phyloP scores from a whole-genome alignment of 23 red algal genomes.

The Gracilaria gracilis region DNA sequence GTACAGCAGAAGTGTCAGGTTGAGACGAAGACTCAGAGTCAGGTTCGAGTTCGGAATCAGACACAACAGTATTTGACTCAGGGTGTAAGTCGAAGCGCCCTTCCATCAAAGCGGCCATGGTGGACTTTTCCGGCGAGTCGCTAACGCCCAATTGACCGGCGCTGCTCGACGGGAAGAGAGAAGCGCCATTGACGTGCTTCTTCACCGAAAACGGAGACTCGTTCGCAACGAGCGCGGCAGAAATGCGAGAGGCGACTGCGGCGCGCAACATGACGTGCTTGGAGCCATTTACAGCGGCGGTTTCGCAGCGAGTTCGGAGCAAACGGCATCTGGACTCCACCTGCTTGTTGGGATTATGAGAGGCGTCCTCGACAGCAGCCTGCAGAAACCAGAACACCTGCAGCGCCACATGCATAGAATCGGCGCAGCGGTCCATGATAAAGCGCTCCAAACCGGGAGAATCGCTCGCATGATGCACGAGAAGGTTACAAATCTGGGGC shows the following conservation, averaged over 20 bases:
- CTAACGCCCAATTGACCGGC: constrained; percentile 28
- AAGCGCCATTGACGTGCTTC: neutral
- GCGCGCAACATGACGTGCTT: constrained; percentile 51
- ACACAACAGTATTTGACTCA: neutral
- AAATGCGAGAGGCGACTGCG: constrained; percentile 49
- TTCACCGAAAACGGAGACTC: constrained; percentile 56
- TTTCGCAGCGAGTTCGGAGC: constrained; percentile 93
- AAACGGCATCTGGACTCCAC: constrained; percentile 47
- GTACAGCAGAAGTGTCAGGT: neutral
- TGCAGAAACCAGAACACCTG: constrained; percentile 99
- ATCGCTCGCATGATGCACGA: constrained; percentile 89
- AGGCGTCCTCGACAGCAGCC: constrained; percentile 92
- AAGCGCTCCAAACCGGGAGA: constrained; percentile 89
- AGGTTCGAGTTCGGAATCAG: neutral
- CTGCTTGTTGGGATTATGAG: constrained; percentile 22
- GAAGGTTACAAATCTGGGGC: constrained; percentile 96
- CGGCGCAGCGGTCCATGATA: constrained; percentile 96
- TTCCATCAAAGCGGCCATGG: neutral
- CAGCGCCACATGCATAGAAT: constrained; percentile 95
- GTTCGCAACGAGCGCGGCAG: constrained; percentile 55
- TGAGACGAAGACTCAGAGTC: neutral
- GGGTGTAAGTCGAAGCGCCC: constrained; percentile 11
- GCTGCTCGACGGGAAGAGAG: constrained; percentile 69
- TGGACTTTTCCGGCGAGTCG: constrained; percentile 7
- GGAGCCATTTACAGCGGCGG: constrained; percentile 95